A percentile compares a stretch with the other conserved stretches of the same genome.
Evolutionary conservation across 768 basidiomycete genomes (phyloP).

Genomic region (Leucocoprinus birnbaumii): DNA sequence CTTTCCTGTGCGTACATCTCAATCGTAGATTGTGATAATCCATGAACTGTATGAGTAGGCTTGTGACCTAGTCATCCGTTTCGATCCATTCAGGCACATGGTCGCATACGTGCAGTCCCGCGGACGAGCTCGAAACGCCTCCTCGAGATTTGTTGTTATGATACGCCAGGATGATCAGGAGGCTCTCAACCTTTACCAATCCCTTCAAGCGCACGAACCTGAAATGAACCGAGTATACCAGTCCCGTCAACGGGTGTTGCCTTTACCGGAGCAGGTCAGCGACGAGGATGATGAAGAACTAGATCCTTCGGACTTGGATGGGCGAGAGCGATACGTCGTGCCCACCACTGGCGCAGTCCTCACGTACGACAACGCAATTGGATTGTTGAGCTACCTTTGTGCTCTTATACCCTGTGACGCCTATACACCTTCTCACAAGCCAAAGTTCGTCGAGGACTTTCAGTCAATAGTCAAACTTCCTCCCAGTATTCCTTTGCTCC

Average conservation of each 20-base stretch:
- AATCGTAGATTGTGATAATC: background rate
- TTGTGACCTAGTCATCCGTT: constrained; percentile 84
- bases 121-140: constrained; percentile 75
- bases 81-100: constrained; percentile 80
- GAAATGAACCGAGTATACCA: constrained; percentile 64
- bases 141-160: constrained; percentile 82
- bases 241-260: constrained; percentile 32
- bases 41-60: constrained; percentile 40
- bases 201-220: constrained; percentile 59
- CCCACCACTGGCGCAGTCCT: constrained; percentile 73
- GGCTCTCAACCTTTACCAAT: constrained; percentile 56
- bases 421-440: constrained; percentile 59
- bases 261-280: constrained; percentile 23
- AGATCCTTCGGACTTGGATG: constrained; percentile 54
- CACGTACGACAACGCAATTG: constrained; percentile 74
- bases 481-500: constrained; percentile 56
- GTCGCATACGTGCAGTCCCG: constrained; percentile 88
- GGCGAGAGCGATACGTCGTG: constrained; percentile 74
- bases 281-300: constrained; percentile 40
- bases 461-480: constrained; percentile 61
- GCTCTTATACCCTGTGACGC: constrained; percentile 70
- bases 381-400: constrained; percentile 73
- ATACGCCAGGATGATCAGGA: constrained; percentile 56
- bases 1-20: constrained; percentile 58
- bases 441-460: constrained; percentile 64